Evolutionary conservation across 2,329 filamentous ascomycete genomes (phyloP).

Genomic region (Ceratocystis eucalypticola): DNA sequence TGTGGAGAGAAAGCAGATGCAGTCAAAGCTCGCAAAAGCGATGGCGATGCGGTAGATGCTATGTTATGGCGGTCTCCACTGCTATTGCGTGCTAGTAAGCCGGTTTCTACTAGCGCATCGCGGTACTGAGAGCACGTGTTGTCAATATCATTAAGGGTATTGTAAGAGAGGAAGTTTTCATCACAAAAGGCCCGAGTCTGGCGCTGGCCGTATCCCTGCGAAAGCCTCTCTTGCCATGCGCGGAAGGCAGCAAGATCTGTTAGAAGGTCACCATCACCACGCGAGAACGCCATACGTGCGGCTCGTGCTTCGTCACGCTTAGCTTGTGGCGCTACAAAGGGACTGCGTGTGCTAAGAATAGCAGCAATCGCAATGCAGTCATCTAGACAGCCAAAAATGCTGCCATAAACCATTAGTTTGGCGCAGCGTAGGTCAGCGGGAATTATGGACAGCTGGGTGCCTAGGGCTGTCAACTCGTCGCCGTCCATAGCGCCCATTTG

Average conservation of each 20-base stretch:
- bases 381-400: slow-evolving; percentile 84
- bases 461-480: slow-evolving; percentile 75
- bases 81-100: slow-evolving; percentile 46
- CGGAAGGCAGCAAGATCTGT: slow-evolving; percentile 77
- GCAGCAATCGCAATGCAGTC: slow-evolving; percentile 79
- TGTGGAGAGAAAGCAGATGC: slow-evolving; percentile 71
- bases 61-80: slow-evolving; percentile 25
- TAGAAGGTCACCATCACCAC: slow-evolving; percentile 71
- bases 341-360: slow-evolving; percentile 77
- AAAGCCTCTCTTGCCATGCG: slow-evolving; percentile 59
- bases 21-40: slow-evolving; percentile 54
- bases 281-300: slow-evolving; percentile 59
- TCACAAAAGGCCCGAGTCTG: slow-evolving; percentile 67
- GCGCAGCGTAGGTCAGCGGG: slow-evolving; percentile 84
- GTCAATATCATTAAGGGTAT: slow-evolving; percentile 76
- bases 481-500: slow-evolving; percentile 84
- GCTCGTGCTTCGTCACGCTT: slow-evolving; percentile 71
- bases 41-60: slow-evolving; percentile 22
- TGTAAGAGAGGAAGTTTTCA: slow-evolving; percentile 68
- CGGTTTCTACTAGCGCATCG: slow-evolving; percentile 70
- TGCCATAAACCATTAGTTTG: slow-evolving; percentile 90
- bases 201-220: slow-evolving; percentile 43
- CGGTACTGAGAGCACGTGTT: slow-evolving; percentile 79
- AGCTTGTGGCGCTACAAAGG: slow-evolving; percentile 64
- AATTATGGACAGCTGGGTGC: slow-evolving; percentile 86